Conservation (phyloP, 345 rosid species). For the Iberis pinnata region DNA sequence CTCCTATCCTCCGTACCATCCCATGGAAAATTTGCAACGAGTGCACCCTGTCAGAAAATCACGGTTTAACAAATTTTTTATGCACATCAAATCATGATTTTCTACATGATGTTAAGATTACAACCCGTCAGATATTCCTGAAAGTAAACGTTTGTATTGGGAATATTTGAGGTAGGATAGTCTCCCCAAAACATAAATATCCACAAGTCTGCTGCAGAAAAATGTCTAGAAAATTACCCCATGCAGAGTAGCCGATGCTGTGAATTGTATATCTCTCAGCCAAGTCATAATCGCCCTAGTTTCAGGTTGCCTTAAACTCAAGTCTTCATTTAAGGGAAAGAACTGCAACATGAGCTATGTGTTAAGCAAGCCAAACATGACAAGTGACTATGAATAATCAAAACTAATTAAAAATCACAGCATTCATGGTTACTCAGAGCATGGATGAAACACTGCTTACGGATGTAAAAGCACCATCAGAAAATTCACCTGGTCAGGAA, state of each 20-base stretch:
- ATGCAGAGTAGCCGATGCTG: constrained; percentile 87
- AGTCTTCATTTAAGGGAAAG: constrained; percentile 57
- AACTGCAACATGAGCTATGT: constrained; percentile 42
- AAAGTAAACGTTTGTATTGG: background rate
- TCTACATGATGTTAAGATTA: background rate
- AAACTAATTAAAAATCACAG: constrained; percentile 6
- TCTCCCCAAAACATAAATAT: background rate
- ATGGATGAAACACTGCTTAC: constrained; percentile 3
- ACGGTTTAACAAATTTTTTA: constrained; percentile 19
- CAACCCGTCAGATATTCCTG: background rate
- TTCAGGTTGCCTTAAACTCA: constrained; percentile 71
- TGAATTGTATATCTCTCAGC: constrained; percentile 62
- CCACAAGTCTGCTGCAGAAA: background rate
- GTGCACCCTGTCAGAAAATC: constrained; percentile 98
- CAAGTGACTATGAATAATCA: background rate
- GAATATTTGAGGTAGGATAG: background rate
- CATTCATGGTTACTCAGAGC: constrained; percentile 6
- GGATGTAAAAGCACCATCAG: constrained; percentile 14
- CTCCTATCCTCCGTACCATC: constrained; percentile 74
- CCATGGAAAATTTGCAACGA: constrained; percentile 98
- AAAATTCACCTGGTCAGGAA: constrained; percentile 85
- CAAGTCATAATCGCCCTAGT: constrained; percentile 79
- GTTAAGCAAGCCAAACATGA: constrained; percentile 10
- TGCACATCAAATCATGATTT: background rate
- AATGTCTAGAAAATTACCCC: constrained; percentile 50